Conservation (phyloP, 225 moss, liverwort and hornwort species). For the Physcomitrellopsis africana region DNA sequence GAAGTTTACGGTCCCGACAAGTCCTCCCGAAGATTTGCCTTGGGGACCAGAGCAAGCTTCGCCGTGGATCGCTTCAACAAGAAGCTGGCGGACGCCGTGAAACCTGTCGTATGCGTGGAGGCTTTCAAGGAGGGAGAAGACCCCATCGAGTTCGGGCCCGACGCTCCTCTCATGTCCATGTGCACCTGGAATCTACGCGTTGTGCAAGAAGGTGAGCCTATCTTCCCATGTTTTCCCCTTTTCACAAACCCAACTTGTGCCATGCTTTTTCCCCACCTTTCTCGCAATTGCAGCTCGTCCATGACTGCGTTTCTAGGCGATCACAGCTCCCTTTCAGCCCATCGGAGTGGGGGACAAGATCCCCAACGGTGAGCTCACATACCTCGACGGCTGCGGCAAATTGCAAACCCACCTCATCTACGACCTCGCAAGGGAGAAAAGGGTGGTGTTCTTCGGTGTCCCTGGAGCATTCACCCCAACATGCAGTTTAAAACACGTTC, state of each 20-base stretch:
- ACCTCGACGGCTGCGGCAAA: constrained; percentile 65
- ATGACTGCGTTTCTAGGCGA: not conserved
- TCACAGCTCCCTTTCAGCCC: constrained; percentile 52
- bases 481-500: constrained; percentile 91
- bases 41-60: constrained; percentile 49
- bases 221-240: not conserved
- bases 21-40: constrained; percentile 35
- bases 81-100: constrained; percentile 49
- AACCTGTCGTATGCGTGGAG: constrained; percentile 60
- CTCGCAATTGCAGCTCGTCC: not conserved
- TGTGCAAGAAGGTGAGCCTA: constrained; percentile 48
- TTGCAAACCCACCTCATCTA: constrained; percentile 65
- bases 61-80: constrained; percentile 60
- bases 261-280: not conserved
- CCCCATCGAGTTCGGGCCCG: constrained; percentile 49
- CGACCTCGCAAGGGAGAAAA: constrained; percentile 60
- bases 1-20: constrained; percentile 50
- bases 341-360: constrained; percentile 68
- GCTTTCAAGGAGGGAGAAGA: constrained; percentile 57
- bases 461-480: constrained; percentile 93
- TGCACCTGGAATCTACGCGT: constrained; percentile 52
- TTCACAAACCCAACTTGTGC: not conserved
- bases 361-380: constrained; percentile 69
- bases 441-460: constrained; percentile 75
- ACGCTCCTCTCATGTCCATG: constrained; percentile 46